Conservation (phyloP, 1,284 basidiomycete species). For the Trichosporon sp. region DNA sequence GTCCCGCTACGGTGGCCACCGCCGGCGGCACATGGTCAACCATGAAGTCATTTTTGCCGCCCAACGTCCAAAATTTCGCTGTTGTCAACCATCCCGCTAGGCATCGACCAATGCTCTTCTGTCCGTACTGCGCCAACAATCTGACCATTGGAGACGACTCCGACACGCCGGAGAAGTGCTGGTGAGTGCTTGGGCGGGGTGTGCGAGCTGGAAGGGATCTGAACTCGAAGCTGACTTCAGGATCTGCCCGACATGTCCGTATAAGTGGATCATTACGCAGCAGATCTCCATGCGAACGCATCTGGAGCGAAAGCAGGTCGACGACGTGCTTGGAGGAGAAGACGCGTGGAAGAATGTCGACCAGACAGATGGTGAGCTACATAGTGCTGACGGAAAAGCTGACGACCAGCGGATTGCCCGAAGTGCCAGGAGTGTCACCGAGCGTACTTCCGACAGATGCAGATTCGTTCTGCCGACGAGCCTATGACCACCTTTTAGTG, state of each 20-base stretch:
- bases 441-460: constrained; percentile 93
- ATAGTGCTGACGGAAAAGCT: neutral
- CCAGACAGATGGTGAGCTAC: constrained; percentile 63
- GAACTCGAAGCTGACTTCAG: constrained; percentile 52
- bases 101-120: constrained; percentile 68
- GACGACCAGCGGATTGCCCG: constrained; percentile 55
- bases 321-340: constrained; percentile 89
- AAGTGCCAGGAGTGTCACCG: constrained; percentile 76
- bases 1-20: neutral
- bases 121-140: constrained; percentile 89
- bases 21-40: neutral
- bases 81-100: neutral
- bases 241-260: constrained; percentile 90
- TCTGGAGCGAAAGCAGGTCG: constrained; percentile 76
- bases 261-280: constrained; percentile 75
- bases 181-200: constrained; percentile 50
- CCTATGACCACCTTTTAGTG: constrained; percentile 92
- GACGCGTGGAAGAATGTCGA: constrained; percentile 96
- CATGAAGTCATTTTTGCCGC: constrained; percentile 1
- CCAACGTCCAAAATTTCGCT: neutral
- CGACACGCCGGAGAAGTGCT: constrained; percentile 41
- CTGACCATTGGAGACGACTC: constrained; percentile 60
- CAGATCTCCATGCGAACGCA: constrained; percentile 80
- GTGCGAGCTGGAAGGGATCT: constrained; percentile 54
- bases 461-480: constrained; percentile 93